Evolutionary conservation across 805 yeast species (phyloP).

Genomic region (Nakazawaea anatomiae): DNA sequence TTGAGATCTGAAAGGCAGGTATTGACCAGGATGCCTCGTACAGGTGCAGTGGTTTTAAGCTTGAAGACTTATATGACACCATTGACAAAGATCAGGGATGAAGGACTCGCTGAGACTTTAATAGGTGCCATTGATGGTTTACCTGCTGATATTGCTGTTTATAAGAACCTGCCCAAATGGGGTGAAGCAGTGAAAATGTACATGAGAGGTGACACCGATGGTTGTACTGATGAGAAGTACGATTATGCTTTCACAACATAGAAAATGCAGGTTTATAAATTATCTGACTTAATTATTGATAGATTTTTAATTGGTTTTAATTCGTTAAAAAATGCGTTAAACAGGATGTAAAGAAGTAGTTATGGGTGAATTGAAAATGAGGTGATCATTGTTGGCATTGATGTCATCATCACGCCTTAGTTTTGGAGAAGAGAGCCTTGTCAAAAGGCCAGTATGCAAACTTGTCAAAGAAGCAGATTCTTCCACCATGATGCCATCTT

Average conservation of each 20-base stretch:
- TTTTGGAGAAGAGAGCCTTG: background rate
- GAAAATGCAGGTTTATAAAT: background rate
- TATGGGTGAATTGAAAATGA: background rate
- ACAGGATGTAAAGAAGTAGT: too few relatives aligned
- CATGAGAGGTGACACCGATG: conserved; percentile 31
- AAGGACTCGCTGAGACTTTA: conserved; percentile 44
- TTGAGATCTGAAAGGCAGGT: conserved; percentile 57
- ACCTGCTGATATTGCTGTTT: conserved; percentile 50
- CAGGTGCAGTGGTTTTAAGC: conserved; percentile 42
- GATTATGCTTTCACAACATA: conserved; percentile 14
- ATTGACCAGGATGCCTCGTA: conserved; percentile 44
- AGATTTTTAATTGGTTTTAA: too few relatives aligned
- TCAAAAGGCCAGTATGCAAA: background rate
- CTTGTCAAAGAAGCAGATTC: background rate
- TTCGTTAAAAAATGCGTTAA: too few relatives aligned
- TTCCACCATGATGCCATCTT: background rate
- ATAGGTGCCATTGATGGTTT: conserved; percentile 60
- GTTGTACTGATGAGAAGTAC: conserved; percentile 21
- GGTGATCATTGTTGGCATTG: background rate
- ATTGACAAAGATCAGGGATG: conserved; percentile 37
- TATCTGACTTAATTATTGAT: background rate
- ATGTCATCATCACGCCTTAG: background rate
- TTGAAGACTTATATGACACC: conserved; percentile 57
- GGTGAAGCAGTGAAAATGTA: conserved; percentile 54
- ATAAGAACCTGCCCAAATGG: conserved; percentile 64